Conservation (phyloP, 805 yeast species). For the Suhomyces pyralidae region DNA sequence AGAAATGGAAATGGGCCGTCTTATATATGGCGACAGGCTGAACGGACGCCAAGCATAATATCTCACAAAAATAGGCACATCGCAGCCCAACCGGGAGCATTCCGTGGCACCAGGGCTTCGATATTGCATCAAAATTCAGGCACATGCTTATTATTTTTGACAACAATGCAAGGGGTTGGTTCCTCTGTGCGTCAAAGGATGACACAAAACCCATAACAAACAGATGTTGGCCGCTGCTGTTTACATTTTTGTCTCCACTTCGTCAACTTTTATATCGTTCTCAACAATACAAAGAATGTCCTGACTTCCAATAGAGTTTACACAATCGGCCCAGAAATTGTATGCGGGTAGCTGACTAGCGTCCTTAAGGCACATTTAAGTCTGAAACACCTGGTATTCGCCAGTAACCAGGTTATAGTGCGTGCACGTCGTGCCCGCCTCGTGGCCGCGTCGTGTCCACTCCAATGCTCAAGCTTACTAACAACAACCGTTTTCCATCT, state of each 20-base stretch:
- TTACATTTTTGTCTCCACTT: not conserved
- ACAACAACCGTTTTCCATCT: not conserved
- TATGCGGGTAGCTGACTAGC: not conserved
- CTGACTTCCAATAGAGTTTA: not conserved
- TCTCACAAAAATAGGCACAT: not conserved
- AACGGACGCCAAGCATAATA: not conserved
- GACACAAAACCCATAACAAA: not conserved
- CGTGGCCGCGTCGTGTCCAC: not conserved
- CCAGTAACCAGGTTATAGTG: not conserved
- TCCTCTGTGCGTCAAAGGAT: not conserved
- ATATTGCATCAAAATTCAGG: conserved; percentile 4
- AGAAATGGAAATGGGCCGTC: not conserved
- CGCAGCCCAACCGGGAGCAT: not conserved
- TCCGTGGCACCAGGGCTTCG: not conserved
- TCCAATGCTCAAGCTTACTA: no score
- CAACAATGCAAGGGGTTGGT: conserved; percentile 5
- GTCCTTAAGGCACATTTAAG: not conserved
- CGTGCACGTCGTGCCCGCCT: no score
- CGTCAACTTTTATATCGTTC: not conserved
- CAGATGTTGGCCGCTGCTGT: not conserved
- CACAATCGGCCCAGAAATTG: not conserved
- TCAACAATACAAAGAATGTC: not conserved
- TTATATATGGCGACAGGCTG: not conserved
- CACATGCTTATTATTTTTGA: not conserved
- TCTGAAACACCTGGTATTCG: not conserved